Conservation (phyloP, 2,329 filamentous ascomycete genomes). For the Paecilomyces dactylethromorphus region DNA sequence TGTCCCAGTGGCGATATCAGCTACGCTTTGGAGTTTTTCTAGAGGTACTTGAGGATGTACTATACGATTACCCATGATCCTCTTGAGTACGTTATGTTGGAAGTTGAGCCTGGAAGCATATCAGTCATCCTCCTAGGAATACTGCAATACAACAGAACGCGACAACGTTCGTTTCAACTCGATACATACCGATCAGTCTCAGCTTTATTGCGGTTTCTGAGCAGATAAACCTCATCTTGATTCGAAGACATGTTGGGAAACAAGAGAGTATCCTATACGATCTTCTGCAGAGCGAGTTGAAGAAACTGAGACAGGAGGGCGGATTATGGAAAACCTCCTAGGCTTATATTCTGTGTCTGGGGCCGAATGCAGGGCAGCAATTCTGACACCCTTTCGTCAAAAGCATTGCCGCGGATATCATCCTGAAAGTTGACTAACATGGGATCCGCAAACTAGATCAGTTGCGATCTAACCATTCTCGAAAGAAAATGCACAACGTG, state of each 20-base stretch:
- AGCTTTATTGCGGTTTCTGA: neutral
- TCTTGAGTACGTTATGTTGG: neutral
- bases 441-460: too few relatives aligned
- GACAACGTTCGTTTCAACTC: neutral
- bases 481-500: too few relatives aligned
- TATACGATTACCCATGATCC: neutral
- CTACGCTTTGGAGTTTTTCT: neutral
- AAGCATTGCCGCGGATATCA: too few relatives aligned
- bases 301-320: neutral
- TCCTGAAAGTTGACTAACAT: too few relatives aligned
- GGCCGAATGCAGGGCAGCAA: too few relatives aligned
- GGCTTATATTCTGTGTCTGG: too few relatives aligned
- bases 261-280: too few relatives aligned
- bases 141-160: neutral
- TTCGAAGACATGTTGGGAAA: neutral
- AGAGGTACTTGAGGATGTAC: neutral
- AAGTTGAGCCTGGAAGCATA: neutral
- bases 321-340: neutral
- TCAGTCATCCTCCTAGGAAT: neutral
- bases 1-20: neutral
- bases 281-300: neutral
- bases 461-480: too few relatives aligned
- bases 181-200: neutral
- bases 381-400: too few relatives aligned
- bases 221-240: neutral